Conservation (phyloP, 805 yeast species). For the Cyberlindnera bimundalis region DNA sequence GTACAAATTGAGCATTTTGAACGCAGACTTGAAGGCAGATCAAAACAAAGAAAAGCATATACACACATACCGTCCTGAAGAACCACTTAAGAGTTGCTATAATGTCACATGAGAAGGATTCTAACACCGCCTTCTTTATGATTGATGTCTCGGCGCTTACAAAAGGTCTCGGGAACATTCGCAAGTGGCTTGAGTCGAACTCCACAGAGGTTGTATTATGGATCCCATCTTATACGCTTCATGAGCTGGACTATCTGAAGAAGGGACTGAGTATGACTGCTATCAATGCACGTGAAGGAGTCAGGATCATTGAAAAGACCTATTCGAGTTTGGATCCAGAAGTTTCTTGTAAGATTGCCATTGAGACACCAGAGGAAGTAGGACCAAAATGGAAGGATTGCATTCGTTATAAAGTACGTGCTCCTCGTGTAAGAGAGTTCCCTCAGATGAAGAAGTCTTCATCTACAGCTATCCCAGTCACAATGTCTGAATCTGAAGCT, state of each 20-base stretch:
- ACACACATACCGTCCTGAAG: too few species aligned
- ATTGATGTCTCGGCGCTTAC: slow-evolving; percentile 67
- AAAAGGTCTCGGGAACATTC: slow-evolving; percentile 65
- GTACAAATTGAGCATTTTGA: too few species aligned
- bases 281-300: slow-evolving; percentile 62
- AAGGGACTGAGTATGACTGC: slow-evolving; percentile 54
- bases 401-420: slow-evolving; percentile 39
- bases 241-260: slow-evolving; percentile 55
- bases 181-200: slow-evolving; percentile 50
- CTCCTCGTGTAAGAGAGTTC: slow-evolving; percentile 49
- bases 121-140: slow-evolving; percentile 37
- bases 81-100: background rate
- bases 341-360: slow-evolving; percentile 26
- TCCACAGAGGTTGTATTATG: slow-evolving; percentile 37
- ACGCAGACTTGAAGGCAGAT: background rate
- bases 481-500: slow-evolving; percentile 13
- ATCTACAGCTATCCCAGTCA: slow-evolving; percentile 4
- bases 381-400: slow-evolving; percentile 53
- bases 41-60: too few species aligned
- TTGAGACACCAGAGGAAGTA: slow-evolving; percentile 40
- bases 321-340: slow-evolving; percentile 18
- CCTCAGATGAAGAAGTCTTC: slow-evolving; percentile 18
- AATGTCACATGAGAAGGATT: slow-evolving; percentile 1
- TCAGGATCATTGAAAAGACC: slow-evolving; percentile 52
- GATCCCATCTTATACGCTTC: slow-evolving; percentile 55